These are phyloP conservation scores for Globisporangium paroecandrum DNA, from an alignment of 352 stramenopile species.

Conservation along the genomic window DNA sequence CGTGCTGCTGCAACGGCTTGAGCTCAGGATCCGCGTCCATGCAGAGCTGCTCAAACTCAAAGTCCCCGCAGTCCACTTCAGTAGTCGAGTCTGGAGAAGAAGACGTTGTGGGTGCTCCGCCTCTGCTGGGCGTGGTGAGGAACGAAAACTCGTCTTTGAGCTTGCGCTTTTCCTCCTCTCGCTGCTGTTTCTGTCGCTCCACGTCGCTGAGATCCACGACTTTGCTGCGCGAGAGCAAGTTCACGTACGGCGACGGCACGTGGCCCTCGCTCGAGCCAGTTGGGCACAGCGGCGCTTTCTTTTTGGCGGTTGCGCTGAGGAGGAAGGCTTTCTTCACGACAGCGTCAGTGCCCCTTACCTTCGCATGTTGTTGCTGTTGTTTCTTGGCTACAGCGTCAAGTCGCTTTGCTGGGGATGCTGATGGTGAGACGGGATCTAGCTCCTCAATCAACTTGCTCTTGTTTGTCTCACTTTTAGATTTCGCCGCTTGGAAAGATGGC, in stretches of 20 bases:
- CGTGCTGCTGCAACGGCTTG: conserved; percentile 14
- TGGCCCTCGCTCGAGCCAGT: conserved; percentile 63
- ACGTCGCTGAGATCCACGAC: conserved; percentile 64
- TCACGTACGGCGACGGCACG: conserved; percentile 71
- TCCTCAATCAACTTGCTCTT: conserved; percentile 54
- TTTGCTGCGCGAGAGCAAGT: conserved; percentile 76
- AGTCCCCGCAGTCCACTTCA: conserved; percentile 58
- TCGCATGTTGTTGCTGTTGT: conserved; percentile 14
- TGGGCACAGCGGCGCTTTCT: conserved; percentile 62
- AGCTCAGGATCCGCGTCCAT: conserved; percentile 76
- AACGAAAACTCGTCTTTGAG: conserved; percentile 25
- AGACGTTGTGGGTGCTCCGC: background rate
- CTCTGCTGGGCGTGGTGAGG: conserved; percentile 16
- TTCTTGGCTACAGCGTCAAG: background rate
- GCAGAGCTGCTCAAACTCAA: conserved; percentile 80
- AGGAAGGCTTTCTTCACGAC: conserved; percentile 79
- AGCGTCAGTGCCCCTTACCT: conserved; percentile 3
- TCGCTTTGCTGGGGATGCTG: background rate
- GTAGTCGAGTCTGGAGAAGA: background rate
- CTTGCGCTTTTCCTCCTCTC: conserved; percentile 24
- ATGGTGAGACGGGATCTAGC: conserved; percentile 16
- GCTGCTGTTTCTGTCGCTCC: conserved; percentile 35
- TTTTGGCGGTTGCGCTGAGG: conserved; percentile 12
- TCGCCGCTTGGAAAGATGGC: background rate
- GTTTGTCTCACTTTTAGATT: conserved; percentile 3